phyloP scores from a whole-genome alignment of 108 stramenopile species.

The Chaetoceros muelleri region DNA sequence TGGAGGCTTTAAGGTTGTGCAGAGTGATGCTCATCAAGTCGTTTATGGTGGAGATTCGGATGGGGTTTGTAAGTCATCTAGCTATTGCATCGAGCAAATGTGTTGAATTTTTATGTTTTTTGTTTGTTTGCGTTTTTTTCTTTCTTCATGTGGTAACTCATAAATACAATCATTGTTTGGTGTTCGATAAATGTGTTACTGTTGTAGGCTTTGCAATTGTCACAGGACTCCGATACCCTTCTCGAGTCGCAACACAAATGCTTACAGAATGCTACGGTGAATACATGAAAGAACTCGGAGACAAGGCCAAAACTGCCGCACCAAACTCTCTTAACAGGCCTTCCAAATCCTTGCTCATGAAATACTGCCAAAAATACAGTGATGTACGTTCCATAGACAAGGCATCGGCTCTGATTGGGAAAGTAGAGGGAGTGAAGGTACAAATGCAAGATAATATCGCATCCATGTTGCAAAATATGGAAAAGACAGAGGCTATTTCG shows the following conservation, averaged over 20 bases:
- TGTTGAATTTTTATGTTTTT: not conserved
- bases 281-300: slow-evolving; percentile 52
- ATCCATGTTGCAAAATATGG: slow-evolving; percentile 78
- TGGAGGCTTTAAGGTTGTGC: slow-evolving; percentile 85
- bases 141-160: not conserved
- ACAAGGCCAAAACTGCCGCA: slow-evolving; percentile 56
- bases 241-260: slow-evolving; percentile 73
- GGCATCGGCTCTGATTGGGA: slow-evolving; percentile 52
- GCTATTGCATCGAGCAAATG: slow-evolving; percentile 1
- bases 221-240: slow-evolving; percentile 74
- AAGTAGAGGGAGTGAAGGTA: slow-evolving; percentile 77
- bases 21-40: slow-evolving; percentile 79
- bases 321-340: slow-evolving; percentile 67
- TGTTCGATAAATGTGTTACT: too few species aligned
- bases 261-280: slow-evolving; percentile 59
- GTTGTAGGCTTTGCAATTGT: slow-evolving; percentile 71
- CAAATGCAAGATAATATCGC: slow-evolving; percentile 85
- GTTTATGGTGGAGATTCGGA: slow-evolving; percentile 77
- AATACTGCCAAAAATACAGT: slow-evolving; percentile 68
- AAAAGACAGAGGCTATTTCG: slow-evolving; percentile 71
- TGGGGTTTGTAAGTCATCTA: slow-evolving; percentile 69
- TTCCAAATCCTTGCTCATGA: slow-evolving; percentile 48
- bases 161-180: not conserved
- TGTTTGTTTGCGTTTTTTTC: not conserved
- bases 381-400: slow-evolving; percentile 82